Conservation (phyloP, 306 rosid genomes). For the Gastrolobium bilobum region DNA sequence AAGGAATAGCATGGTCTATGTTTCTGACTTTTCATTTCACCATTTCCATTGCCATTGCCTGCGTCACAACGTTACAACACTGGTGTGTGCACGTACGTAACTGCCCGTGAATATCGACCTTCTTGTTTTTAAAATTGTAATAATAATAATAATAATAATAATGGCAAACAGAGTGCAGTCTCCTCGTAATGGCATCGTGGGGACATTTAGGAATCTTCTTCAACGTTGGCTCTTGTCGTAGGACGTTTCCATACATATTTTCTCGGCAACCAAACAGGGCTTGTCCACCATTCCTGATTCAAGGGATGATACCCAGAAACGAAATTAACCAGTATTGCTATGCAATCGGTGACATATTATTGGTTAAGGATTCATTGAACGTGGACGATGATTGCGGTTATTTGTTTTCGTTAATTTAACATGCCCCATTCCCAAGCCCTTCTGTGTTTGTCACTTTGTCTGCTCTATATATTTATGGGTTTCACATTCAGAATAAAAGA, state of each 20-base stretch:
- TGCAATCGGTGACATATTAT: not conserved
- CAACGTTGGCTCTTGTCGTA: slow-evolving; percentile 7
- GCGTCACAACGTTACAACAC: not conserved
- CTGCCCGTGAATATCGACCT: not conserved
- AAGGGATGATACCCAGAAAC: not conserved
- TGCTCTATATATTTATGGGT: slow-evolving; percentile 15
- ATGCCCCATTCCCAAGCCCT: not conserved
- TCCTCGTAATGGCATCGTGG: not conserved
- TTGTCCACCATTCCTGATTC: slow-evolving; percentile 14
- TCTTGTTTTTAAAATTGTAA: not conserved
- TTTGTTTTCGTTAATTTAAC: not conserved
- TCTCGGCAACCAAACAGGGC: slow-evolving; percentile 41
- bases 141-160: not conserved
- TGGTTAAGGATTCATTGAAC: slow-evolving; percentile 55
- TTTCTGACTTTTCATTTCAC: slow-evolving; percentile 21
- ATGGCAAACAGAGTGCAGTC: not conserved
- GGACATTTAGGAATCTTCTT: not conserved
- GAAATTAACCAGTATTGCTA: not conserved
- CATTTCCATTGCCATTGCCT: not conserved
- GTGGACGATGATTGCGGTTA: slow-evolving; percentile 47
- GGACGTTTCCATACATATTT: slow-evolving; percentile 15
- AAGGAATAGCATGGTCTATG: not conserved
- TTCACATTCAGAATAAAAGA: slow-evolving; percentile 36
- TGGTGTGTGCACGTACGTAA: too few relatives aligned
- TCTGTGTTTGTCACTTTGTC: not conserved